These are phyloP conservation scores for Penicillium arizonense DNA, from an alignment of 495 filamentous ascomycete species.

Conservation along the genomic window DNA sequence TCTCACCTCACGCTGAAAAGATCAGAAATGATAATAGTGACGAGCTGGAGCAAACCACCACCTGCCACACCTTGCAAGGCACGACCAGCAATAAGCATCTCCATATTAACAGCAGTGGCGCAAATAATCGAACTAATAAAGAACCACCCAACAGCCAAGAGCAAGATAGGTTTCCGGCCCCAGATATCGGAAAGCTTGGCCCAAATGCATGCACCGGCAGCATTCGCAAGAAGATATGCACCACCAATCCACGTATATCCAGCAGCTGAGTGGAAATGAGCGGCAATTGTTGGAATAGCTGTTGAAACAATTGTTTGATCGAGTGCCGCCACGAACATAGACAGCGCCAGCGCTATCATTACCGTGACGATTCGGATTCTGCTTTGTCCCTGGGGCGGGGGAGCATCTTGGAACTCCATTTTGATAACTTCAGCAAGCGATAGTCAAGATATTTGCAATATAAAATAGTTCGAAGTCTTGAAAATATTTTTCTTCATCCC, in stretches of 20 bases:
- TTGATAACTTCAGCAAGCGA: neutral
- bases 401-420: conserved; percentile 18
- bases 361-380: conserved; percentile 24
- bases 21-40: conserved; percentile 56
- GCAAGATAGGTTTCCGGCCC: conserved; percentile 55
- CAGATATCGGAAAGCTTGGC: conserved; percentile 60
- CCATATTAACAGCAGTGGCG: conserved; percentile 47
- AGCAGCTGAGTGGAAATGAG: conserved; percentile 55
- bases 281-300: conserved; percentile 56
- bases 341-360: conserved; percentile 24
- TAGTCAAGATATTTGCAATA: neutral
- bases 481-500: neutral
- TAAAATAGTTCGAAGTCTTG: neutral
- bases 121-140: conserved; percentile 46
- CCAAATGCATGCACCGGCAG: conserved; percentile 55
- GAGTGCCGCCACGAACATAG: conserved; percentile 58
- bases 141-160: conserved; percentile 45
- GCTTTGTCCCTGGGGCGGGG: conserved; percentile 8
- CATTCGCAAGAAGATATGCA: conserved; percentile 58
- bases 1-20: conserved; percentile 56
- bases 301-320: conserved; percentile 64
- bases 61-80: conserved; percentile 56
- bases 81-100: conserved; percentile 53
- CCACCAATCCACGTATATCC: conserved; percentile 69
- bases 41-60: conserved; percentile 52